Evolutionary conservation across 1,139 yeast species (phyloP).

Genomic region (Candida sojae): DNA sequence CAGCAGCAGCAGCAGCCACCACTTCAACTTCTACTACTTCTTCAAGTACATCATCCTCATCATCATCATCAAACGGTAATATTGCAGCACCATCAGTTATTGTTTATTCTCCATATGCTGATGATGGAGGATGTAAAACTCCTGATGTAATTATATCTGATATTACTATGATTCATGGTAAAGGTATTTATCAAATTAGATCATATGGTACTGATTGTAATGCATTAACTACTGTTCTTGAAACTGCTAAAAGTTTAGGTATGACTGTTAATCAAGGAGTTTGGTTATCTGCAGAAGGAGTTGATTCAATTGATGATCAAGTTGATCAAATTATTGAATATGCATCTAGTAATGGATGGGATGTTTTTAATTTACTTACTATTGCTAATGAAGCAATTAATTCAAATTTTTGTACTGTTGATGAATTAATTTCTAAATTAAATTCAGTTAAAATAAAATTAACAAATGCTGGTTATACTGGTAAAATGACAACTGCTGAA

Average conservation of each 20-base stretch:
- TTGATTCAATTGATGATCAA: conserved; percentile 63
- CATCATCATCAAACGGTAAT: conserved; percentile 12
- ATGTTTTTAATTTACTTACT: conserved; percentile 68
- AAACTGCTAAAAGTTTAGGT: conserved; percentile 62
- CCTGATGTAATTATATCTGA: conserved; percentile 57
- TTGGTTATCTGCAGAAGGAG: conserved; percentile 70
- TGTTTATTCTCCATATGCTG: conserved; percentile 80
- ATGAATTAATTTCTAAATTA: conserved; percentile 63
- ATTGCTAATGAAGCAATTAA: conserved; percentile 87
- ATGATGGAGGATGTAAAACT: conserved; percentile 68
- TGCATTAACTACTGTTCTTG: conserved; percentile 64
- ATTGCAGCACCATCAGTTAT: conserved; percentile 52
- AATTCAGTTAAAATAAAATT: conserved; percentile 59
- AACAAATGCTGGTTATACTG: conserved; percentile 71
- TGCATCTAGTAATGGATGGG: conserved; percentile 61
- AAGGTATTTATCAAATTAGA: conserved; percentile 68
- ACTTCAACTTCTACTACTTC: conserved; percentile 4
- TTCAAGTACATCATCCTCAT: conserved; percentile 3
- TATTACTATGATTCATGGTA: conserved; percentile 53
- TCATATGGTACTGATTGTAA: conserved; percentile 86
- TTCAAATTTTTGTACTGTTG: conserved; percentile 57
- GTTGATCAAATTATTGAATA: conserved; percentile 56
- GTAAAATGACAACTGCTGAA: conserved; percentile 79
- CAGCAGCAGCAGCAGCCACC: conserved; percentile 11
- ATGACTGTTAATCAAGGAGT: conserved; percentile 81